Conservation (phyloP, 345 rosid species). For the Camelina sativa region DNA sequence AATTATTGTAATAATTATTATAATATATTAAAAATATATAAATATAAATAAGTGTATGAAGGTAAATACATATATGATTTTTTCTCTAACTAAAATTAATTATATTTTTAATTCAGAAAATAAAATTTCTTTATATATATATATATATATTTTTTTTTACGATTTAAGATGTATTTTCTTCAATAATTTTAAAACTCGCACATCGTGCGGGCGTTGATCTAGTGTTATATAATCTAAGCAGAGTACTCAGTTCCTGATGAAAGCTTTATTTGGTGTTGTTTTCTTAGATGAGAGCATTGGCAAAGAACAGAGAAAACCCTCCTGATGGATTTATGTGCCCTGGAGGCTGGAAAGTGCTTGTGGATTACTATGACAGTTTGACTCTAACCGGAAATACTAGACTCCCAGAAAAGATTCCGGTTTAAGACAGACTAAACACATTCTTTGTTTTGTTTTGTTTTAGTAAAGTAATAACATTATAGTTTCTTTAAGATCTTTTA, state of each 20-base stretch:
- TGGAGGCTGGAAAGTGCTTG: slow-evolving; percentile 90
- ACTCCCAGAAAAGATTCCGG: slow-evolving; percentile 64
- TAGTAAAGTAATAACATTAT: slow-evolving; percentile 7
- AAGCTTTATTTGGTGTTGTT: background rate
- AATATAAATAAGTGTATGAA: too few relatives aligned
- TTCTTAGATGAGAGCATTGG: slow-evolving; percentile 79
- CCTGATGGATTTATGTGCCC: slow-evolving; percentile 98
- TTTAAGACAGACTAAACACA: slow-evolving; percentile 42
- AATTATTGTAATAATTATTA: too few relatives aligned
- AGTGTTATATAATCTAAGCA: background rate
- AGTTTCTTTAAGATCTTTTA: slow-evolving; percentile 1
- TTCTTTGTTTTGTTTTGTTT: slow-evolving; percentile 1
- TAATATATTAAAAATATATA: too few relatives aligned
- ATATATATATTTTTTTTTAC: too few relatives aligned
- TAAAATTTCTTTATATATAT: too few relatives aligned
- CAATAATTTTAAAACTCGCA: too few relatives aligned
- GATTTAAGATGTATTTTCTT: too few relatives aligned
- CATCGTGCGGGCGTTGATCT: too few relatives aligned
- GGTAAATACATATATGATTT: too few relatives aligned
- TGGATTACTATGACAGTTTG: slow-evolving; percentile 81
- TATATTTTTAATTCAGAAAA: too few relatives aligned
- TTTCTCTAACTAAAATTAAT: too few relatives aligned
- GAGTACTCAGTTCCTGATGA: background rate
- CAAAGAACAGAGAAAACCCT: slow-evolving; percentile 91
- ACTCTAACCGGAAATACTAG: slow-evolving; percentile 46